Evolutionary conservation across 73 alveolate species (phyloP).

Genomic region (Tetrahymena thermophila): DNA sequence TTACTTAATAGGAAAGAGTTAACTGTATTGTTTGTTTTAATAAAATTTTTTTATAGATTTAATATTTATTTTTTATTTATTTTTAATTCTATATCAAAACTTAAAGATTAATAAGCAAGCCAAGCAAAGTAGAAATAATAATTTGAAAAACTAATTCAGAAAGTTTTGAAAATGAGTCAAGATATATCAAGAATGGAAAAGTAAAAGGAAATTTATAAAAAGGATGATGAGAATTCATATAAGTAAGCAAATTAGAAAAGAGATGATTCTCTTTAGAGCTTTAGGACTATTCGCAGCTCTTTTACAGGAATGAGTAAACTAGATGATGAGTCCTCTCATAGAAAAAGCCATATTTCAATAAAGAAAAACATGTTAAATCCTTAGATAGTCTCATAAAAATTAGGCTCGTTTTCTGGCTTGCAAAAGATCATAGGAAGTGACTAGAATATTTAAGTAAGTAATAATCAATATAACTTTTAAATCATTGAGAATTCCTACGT

Average conservation of each 20-base stretch:
- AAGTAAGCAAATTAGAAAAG: background rate
- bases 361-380: background rate
- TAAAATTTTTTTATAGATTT: too few relatives aligned
- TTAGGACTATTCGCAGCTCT: background rate
- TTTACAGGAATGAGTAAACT: background rate
- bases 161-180: background rate
- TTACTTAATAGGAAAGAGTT: too few relatives aligned
- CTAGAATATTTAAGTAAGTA: background rate
- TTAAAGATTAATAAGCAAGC: too few relatives aligned
- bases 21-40: too few relatives aligned
- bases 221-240: background rate
- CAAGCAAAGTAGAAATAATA: background rate
- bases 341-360: background rate
- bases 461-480: background rate
- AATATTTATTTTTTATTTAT: too few relatives aligned
- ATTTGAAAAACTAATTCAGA: background rate
- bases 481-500: background rate
- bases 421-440: background rate
- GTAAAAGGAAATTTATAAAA: background rate
- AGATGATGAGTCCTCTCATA: background rate
- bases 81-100: too few relatives aligned
- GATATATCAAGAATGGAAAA: background rate
- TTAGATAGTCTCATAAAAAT: background rate
- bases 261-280: background rate
- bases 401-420: background rate